Evolutionary conservation across 169 alveolate genomes (phyloP), one percentile per base, ranked within the genome.

Genomic region (Eimeria tenella): DNA sequence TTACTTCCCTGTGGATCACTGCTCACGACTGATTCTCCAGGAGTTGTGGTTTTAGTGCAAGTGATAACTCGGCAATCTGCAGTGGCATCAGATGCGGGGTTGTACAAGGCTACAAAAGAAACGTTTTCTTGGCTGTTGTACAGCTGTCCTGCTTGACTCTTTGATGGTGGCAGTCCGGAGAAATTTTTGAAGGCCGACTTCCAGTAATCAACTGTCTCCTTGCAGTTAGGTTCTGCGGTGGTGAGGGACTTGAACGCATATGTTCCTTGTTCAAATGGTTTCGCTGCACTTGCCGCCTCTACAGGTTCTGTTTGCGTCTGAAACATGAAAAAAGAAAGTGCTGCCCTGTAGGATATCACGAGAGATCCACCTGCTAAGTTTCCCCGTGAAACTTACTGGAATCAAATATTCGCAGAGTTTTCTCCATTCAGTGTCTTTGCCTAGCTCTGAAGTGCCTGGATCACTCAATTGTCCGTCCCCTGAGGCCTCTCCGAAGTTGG

Each of bases 41-140:
- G 11, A 5, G 86, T 13, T 15, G 53, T 63, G 8, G 23, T 81
- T 25, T 81, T 23, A 2, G 15, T 81, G 89, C 89, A 81, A 4
- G 52, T 81, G 53, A 81, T 70, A 31, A 81, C 56, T 6, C 89
- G 50, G 89, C 89, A 81, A 50, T 56, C 73, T 3, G 89, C 89
- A 55, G 56, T 25, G 49, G 89, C 74, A 3, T 21, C n/a, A 0
- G 25, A 4, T 56, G 68, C 21, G 4, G 89, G 74, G 73, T 56
- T 81, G 74, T 81, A 81, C 50, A 81, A 53, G n/a, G 89, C 89
- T 23, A 81, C 89, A 13, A 81, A 19, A 13, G 89, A 81, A 23
- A 81, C 89, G 68, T 81, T 81, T 1, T 55, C 17, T n/a, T 8
- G 68, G 19, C 21, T 13, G 6, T 0, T 56, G 21, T 81, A 81